Base-by-base conservation (phyloP, 164 flowering plant genomes). In the Akebia trifoliata region DNA sequence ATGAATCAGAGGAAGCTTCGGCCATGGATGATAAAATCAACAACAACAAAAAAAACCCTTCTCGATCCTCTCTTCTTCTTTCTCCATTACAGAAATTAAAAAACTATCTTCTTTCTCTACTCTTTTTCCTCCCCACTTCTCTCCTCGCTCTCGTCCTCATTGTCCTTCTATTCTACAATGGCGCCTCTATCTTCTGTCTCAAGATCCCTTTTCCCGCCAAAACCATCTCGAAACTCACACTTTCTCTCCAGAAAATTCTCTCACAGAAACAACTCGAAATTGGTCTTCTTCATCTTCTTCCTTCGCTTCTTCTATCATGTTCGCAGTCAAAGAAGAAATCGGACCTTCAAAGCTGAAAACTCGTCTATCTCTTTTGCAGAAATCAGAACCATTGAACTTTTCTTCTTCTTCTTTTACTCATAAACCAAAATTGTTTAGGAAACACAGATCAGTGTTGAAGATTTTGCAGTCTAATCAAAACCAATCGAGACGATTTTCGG, bases 311-410 rank as follows among this genome's bases (percentile, higher is more conserved):
- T 57, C 78, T 0, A 55, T 71, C 44, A 57, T 75, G 69, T 63
- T 45, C 20, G 72, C 81, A 2, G 68, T 81, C 8, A 74, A 68
- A 54, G 81, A 79, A 67, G 79, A 78, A 56, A 53, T 38, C 37
- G 74, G 77, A 59, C 69, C 54, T 56, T 52, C 64, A 36, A 66
- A 56, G 45, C 28, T 21, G 31, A 66, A 69, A 47, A 59, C 76
- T 66, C 77, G 56, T 2, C 57, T 60, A 57, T 45, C 68, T 24
- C 48, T 66, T 66, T 28, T 67, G 65, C 71, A 59, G 9, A 73
- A 70, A 57, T 38, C 50, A 1, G 28, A 54, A 1, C 11, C 8
- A 64, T 14, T 56, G 8, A 65, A 49, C 14, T 36, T 34, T 29
- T 62, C 62, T 38, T n/a, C n/a, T n/a, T n/a, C n/a, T n/a, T n/a